These are phyloP conservation scores for Colletotrichum falcatum DNA, from an alignment of 2,329 filamentous ascomycete species.

Conservation along the genomic window DNA sequence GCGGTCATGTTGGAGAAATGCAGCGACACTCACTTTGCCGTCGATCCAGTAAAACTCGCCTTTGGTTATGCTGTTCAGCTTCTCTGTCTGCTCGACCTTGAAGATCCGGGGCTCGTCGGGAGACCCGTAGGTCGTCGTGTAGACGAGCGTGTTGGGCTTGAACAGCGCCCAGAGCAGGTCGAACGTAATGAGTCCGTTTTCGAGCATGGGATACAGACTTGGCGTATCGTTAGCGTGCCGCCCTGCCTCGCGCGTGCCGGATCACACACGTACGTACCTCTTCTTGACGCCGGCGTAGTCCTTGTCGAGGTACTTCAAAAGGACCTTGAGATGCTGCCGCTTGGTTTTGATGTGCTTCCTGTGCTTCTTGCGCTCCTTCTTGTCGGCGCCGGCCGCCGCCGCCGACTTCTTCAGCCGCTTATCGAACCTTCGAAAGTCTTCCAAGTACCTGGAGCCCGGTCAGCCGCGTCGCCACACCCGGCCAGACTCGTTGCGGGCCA, in stretches of 20 bases:
- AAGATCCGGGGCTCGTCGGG: conserved; percentile 83
- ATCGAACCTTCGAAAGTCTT: conserved; percentile 75
- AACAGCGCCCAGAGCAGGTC: conserved; percentile 90
- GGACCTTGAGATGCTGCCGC: conserved; percentile 75
- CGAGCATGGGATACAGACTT: conserved; percentile 84
- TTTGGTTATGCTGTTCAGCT: conserved; percentile 75
- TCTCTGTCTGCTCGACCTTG: conserved; percentile 82
- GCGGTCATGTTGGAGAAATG: too few species aligned
- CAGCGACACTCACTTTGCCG: conserved; percentile 59
- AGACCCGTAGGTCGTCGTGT: conserved; percentile 81
- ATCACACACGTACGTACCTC: conserved; percentile 51
- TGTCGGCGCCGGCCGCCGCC: conserved; percentile 57
- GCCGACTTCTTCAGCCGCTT: conserved; percentile 73
- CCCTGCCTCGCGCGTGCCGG: too few species aligned
- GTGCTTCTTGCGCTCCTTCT: conserved; percentile 71
- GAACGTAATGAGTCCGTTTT: conserved; percentile 87
- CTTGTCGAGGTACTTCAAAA: conserved; percentile 81
- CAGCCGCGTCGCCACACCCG: background rate
- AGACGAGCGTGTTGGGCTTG: conserved; percentile 87
- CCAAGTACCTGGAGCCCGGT: conserved; percentile 72
- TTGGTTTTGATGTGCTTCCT: conserved; percentile 69
- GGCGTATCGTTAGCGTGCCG: background rate
- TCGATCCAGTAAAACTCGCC: conserved; percentile 83
- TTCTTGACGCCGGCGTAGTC: conserved; percentile 85
- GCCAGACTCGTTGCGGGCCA: too few species aligned